Base-by-base conservation (phyloP, 768 basidiomycete species). In the Suillus weaverae region DNA sequence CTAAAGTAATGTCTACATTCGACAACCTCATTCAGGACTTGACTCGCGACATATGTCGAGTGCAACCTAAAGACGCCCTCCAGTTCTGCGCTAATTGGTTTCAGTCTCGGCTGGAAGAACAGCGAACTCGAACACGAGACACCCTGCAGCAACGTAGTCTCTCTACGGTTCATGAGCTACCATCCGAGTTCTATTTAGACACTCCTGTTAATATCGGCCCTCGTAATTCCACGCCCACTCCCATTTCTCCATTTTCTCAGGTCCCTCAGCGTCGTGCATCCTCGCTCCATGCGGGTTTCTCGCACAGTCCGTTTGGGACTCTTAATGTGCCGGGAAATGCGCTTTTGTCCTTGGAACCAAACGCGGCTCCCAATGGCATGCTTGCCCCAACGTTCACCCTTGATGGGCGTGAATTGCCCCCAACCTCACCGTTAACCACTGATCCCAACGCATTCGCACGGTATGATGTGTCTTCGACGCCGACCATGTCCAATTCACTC, bases 1-100 rank as follows among this genome's bases (percentile, higher is more conserved):
- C 6, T 50, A 51, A 33, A 61, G 30, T 38, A 73, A 84, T 85
- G 84, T 90, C 93, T 55, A 91, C 92, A 30, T 96, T 94, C 75
- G 89, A 94, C 68, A 79, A 81, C 48, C 90, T 98, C 67, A 82
- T 97, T 67, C 83, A 81, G 63, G 95, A 98, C 74, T 84, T 98
- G 62, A 89, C 92, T 69, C 88, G 93, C 74, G 96, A 97, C 76
- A 86, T 86, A 50, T 84, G 91, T 50, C 89, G 92, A 68, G 92
- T 87, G 5, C 92, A 95, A 75, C 95, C 97, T 26, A 88, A 86
- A 70, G 97, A 99, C 73, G 87, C 90, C 5, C 88, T 97, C 54
- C 97, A 98, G 78, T 95, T 91, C 77, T 93, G 91, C 71, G 89
- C 96, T 55, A 94, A 89, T 71, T 99, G 95, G 95, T 98, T 99